phyloP scores from a whole-genome alignment of 805 yeast genomes.

The Pichia nakasei region DNA sequence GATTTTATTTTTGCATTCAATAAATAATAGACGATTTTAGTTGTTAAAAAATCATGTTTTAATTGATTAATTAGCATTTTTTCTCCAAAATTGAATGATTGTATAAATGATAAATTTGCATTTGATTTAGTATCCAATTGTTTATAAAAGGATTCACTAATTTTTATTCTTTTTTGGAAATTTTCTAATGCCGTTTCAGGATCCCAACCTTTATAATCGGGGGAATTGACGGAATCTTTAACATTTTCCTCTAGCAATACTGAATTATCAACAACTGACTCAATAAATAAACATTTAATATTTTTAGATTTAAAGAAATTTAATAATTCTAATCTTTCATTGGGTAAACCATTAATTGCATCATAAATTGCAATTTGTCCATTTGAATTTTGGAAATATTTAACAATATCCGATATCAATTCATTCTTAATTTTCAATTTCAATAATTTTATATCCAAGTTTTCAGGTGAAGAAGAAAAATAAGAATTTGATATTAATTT shows the following conservation, averaged over 20 bases:
- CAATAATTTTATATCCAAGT: conserved; percentile 37
- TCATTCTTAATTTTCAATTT: conserved; percentile 52
- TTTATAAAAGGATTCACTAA: conserved; percentile 63
- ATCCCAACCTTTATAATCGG: conserved; percentile 77
- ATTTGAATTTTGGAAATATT: conserved; percentile 61
- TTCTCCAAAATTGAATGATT: conserved; percentile 87
- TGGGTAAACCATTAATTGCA: conserved; percentile 79
- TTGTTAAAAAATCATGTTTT: conserved; percentile 79
- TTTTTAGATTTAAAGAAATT: conserved; percentile 44
- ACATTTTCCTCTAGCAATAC: conserved; percentile 65
- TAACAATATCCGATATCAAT: conserved; percentile 60
- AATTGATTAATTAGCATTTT: conserved; percentile 70
- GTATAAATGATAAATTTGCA: conserved; percentile 57
- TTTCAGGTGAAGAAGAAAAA: conserved; percentile 46
- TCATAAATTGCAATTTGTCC: conserved; percentile 97
- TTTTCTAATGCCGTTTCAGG: conserved; percentile 66
- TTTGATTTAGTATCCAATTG: conserved; percentile 45
- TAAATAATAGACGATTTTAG: conserved; percentile 83
- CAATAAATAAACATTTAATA: conserved; percentile 80
- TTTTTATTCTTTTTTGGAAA: conserved; percentile 62
- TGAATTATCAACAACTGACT: conserved; percentile 72
- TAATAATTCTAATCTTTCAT: conserved; percentile 53
- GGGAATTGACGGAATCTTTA: conserved; percentile 76
- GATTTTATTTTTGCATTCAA: conserved; percentile 83
- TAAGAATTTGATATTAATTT: conserved; percentile 59